Percentiles rank a stretch among this genome's conserved stretches.
Conservation (phyloP, 2,329 filamentous ascomycete genomes). For the Ophioceras dolichostomum region DNA sequence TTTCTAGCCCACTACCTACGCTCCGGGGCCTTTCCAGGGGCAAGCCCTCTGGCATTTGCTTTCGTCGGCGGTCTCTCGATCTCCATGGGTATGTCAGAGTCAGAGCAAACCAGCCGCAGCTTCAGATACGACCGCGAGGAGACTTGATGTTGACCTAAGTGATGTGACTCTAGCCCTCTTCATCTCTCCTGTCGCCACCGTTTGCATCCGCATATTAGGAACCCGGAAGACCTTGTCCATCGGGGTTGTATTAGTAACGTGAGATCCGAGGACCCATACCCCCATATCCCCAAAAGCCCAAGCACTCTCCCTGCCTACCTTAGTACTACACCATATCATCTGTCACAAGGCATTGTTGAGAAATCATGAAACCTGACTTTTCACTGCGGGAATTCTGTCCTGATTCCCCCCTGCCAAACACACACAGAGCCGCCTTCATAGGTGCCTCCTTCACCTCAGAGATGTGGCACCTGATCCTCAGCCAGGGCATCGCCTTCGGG, state of each 20-base stretch:
- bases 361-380: too few species aligned
- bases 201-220: constrained; percentile 45
- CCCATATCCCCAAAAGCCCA: too few species aligned
- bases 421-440: constrained; percentile 41
- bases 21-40: constrained; percentile 47
- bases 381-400: too few species aligned
- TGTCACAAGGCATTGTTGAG: background rate
- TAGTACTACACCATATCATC: too few species aligned
- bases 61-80: constrained; percentile 66
- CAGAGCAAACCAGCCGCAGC: too few species aligned
- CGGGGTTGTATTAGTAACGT: constrained; percentile 51
- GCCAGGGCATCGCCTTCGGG: constrained; percentile 67
- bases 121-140: too few species aligned
- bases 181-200: constrained; percentile 55
- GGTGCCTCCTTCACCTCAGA: constrained; percentile 55
- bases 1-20: constrained; percentile 46
- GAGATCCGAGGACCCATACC: too few species aligned
- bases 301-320: too few species aligned
- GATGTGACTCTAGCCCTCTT: constrained; percentile 38
- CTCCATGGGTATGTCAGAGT: constrained; percentile 29
- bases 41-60: constrained; percentile 56
- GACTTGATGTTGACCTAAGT: background rate
- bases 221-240: constrained; percentile 52
- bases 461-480: constrained; percentile 67
- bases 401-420: constrained; percentile 3